Conservation (phyloP, 2,329 filamentous ascomycete species). For the Alternaria sp. region DNA sequence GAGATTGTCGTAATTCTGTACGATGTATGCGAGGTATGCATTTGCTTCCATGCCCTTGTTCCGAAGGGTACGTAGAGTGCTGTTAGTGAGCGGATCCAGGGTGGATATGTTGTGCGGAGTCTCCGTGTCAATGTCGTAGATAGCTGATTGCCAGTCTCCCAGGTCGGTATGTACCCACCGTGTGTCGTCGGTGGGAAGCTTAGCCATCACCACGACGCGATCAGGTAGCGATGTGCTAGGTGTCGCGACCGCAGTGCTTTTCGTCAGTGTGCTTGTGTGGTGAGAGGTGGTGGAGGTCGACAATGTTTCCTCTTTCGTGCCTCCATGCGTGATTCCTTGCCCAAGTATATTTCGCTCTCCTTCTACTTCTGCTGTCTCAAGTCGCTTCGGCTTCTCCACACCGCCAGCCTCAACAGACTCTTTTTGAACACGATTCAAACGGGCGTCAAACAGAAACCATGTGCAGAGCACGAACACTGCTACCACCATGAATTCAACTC, state of each 20-base stretch:
- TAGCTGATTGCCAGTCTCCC: conserved; percentile 56
- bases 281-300: conserved; percentile 10
- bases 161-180: conserved; percentile 30
- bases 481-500: conserved; percentile 20
- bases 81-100: conserved; percentile 27
- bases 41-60: conserved; percentile 37
- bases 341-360: conserved; percentile 20
- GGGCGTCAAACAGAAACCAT: conserved; percentile 24
- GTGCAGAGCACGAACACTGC: conserved; percentile 24
- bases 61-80: conserved; percentile 24
- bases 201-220: conserved; percentile 32
- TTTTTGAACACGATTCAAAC: conserved; percentile 17
- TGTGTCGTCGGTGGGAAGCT: conserved; percentile 29
- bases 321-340: conserved; percentile 8
- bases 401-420: conserved; percentile 4
- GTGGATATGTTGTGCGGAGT: conserved; percentile 24
- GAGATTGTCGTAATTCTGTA: conserved; percentile 34
- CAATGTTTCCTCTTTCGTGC: conserved; percentile 13
- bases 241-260: conserved; percentile 15
- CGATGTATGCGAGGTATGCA: conserved; percentile 38
- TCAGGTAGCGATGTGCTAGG: conserved; percentile 20
- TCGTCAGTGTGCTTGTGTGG: conserved; percentile 13
- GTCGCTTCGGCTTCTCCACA: conserved; percentile 18
- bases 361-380: conserved; percentile 20
- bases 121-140: conserved; percentile 37